Evolutionary conservation across 1,139 yeast species (phyloP).

Genomic region (Saccharomyces hybrid): DNA sequence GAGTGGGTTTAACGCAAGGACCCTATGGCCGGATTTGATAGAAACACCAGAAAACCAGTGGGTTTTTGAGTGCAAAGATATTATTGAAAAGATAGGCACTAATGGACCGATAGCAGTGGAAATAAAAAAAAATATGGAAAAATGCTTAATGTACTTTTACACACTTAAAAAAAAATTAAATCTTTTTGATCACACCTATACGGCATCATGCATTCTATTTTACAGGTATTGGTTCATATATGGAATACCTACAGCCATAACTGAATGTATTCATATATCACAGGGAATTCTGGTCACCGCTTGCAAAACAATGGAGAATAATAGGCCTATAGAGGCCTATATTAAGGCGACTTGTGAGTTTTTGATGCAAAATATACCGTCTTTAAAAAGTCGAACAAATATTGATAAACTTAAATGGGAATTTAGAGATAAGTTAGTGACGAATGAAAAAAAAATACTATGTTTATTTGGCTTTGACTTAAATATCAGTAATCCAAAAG

Average conservation of each 20-base stretch:
- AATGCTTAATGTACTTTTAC: conserved; percentile 31
- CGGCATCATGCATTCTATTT: conserved; percentile 30
- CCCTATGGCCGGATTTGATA: conserved; percentile 32
- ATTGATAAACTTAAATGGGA: conserved; percentile 33
- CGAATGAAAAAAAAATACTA: conserved; percentile 27
- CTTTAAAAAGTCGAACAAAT: conserved; percentile 20
- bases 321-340: conserved; percentile 32
- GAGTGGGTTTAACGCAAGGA: conserved; percentile 23
- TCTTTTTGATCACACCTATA: conserved; percentile 32
- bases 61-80: conserved; percentile 27
- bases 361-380: conserved; percentile 23
- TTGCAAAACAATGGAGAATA: conserved; percentile 32
- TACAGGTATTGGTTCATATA: conserved; percentile 31
- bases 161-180: conserved; percentile 29
- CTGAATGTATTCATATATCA: conserved; percentile 28
- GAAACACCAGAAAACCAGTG: conserved; percentile 28
- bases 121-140: conserved; percentile 28
- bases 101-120: conserved; percentile 19
- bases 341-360: conserved; percentile 31
- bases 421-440: conserved; percentile 30
- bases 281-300: conserved; percentile 33
- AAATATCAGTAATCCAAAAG: conserved; percentile 31
- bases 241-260: conserved; percentile 23
- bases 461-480: conserved; percentile 32
- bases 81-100: conserved; percentile 26